Percentiles rank a stretch among this genome's conserved stretches.
These are phyloP conservation scores for Colletotrichum horii DNA, from an alignment of 2,329 filamentous ascomycete species.

Conservation along the genomic window DNA sequence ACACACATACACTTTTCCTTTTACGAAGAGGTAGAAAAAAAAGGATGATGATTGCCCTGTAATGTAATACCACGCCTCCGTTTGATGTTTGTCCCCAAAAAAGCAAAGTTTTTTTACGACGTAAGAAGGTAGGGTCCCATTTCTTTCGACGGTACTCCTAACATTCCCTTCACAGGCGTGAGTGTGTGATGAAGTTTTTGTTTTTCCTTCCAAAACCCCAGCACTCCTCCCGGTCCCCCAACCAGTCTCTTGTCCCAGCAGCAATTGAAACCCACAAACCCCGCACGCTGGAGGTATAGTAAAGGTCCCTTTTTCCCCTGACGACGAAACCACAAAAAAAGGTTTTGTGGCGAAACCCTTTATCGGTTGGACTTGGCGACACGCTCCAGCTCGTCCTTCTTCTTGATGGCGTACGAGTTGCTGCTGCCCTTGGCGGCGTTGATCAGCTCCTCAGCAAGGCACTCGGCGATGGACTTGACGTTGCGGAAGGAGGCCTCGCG, in stretches of 20 bases:
- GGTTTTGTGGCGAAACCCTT: slow-evolving; percentile 53
- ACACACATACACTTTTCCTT: slow-evolving; percentile 8
- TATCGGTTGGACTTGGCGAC: slow-evolving; percentile 99
- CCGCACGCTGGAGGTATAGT: not conserved
- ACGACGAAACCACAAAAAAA: slow-evolving; percentile 15
- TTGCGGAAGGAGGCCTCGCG: slow-evolving; percentile 99
- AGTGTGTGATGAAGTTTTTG: slow-evolving; percentile 1
- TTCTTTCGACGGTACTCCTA: not conserved
- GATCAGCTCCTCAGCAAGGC: slow-evolving; percentile 99
- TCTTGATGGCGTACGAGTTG: slow-evolving; percentile 99
- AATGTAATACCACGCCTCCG: slow-evolving; percentile 23
- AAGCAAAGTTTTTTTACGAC: slow-evolving; percentile 19
- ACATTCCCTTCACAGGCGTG: not conserved
- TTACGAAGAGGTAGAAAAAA: slow-evolving; percentile 1
- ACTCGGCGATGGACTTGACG: slow-evolving; percentile 99
- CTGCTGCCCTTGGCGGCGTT: slow-evolving; percentile 99
- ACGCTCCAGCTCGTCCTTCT: slow-evolving; percentile 99
- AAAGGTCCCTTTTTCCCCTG: not conserved
- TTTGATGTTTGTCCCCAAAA: slow-evolving; percentile 22
- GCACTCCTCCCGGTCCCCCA: slow-evolving; percentile 8
- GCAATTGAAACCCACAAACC: not conserved
- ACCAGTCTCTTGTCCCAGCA: not conserved
- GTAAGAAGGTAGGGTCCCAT: not conserved
- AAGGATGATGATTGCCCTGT: slow-evolving; percentile 23
- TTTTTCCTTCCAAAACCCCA: slow-evolving; percentile 31